Percentiles rank a stretch among this genome's conserved stretches.
Evolutionary conservation across 148 eudicot genomes (phyloP).

Genomic region (Rhododendron vialii): DNA sequence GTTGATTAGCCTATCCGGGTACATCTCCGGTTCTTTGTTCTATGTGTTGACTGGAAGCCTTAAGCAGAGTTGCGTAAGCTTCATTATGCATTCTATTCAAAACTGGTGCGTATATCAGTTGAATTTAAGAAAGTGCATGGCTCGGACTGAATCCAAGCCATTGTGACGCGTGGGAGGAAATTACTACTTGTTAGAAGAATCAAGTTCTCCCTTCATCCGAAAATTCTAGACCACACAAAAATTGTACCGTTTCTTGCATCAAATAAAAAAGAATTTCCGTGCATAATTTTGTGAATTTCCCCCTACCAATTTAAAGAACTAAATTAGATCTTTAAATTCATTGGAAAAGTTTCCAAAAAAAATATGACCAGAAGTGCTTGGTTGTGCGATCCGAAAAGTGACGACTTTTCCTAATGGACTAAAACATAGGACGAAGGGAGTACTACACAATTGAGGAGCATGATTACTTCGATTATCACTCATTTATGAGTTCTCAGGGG

Average conservation of each 20-base stretch:
- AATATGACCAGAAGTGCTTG: neutral
- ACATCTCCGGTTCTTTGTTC: too few species aligned
- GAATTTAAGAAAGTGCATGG: too few species aligned
- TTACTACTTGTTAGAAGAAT: neutral
- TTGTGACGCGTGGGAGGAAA: neutral
- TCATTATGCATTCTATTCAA: too few species aligned
- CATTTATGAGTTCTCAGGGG: too few species aligned
- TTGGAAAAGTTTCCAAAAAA: too few species aligned
- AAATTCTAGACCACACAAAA: neutral
- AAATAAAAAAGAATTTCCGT: neutral
- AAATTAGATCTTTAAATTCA: neutral
- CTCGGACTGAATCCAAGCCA: too few species aligned
- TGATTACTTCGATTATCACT: neutral
- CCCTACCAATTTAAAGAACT: neutral
- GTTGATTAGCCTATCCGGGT: too few species aligned
- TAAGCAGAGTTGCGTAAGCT: too few species aligned
- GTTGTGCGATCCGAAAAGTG: neutral
- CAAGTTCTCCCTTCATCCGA: neutral
- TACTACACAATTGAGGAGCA: neutral
- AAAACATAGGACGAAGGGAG: neutral
- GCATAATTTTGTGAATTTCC: too few species aligned
- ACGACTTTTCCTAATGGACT: neutral
- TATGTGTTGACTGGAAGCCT: too few species aligned
- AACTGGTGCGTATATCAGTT: too few species aligned
- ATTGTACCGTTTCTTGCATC: too few species aligned